phyloP scores from a whole-genome alignment of 352 stramenopile species.

The Phytophthora fragariae region DNA sequence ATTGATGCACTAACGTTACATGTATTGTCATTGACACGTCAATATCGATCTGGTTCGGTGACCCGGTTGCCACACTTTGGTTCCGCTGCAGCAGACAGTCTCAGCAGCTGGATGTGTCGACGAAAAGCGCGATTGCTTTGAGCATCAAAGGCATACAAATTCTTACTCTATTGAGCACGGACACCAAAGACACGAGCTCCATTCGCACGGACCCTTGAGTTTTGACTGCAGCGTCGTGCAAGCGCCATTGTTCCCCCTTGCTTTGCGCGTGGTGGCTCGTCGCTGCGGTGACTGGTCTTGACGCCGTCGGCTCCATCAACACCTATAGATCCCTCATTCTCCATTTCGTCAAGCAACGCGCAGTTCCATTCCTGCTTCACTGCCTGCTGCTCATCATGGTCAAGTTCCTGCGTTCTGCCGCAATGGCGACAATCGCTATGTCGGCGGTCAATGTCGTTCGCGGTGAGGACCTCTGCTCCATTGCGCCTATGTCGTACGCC shows the following conservation, averaged over 20 bases:
- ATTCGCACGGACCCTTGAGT: constrained; percentile 4
- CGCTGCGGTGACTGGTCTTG: constrained; percentile 12
- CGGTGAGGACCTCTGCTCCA: constrained; percentile 47
- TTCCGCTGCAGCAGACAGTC: constrained; percentile 21
- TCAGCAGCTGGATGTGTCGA: constrained; percentile 19
- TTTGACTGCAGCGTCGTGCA: background rate
- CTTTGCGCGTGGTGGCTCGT: constrained; percentile 11
- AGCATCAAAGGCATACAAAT: constrained; percentile 26
- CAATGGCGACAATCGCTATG: constrained; percentile 26
- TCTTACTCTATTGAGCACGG: constrained; percentile 21
- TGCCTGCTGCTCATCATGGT: constrained; percentile 25
- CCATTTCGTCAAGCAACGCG: constrained; percentile 18
- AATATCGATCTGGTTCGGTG: constrained; percentile 2
- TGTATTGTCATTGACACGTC: constrained; percentile 5
- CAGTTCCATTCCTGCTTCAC: constrained; percentile 4
- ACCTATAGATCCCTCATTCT: constrained; percentile 16
- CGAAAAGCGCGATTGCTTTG: constrained; percentile 25
- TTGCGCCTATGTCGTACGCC: constrained; percentile 46
- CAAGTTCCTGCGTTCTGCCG: constrained; percentile 18
- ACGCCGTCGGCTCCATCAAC: background rate
- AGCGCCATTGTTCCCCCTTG: constrained; percentile 5
- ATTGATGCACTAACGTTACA: no score
- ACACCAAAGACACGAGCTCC: constrained; percentile 30
- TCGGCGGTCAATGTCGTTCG: constrained; percentile 11
- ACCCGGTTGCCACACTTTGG: constrained; percentile 6